Evolutionary conservation across 192 early-diverging fungal species (phyloP).

Genomic region (Rhizophlyctis rosea): DNA sequence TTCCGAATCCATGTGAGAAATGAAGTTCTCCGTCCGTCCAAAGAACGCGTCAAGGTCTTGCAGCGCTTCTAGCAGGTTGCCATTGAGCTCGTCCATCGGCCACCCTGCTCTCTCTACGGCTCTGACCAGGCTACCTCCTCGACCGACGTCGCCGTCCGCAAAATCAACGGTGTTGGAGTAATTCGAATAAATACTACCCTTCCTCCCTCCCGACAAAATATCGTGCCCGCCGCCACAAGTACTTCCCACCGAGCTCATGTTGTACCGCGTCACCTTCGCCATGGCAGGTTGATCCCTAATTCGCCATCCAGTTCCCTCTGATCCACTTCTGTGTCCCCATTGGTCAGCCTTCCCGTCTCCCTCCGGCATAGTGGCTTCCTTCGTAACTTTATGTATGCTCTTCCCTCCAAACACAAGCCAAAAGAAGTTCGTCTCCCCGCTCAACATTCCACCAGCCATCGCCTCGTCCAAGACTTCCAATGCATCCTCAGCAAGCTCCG

Average conservation of each 20-base stretch:
- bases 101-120: no score
- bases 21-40: slow-evolving; percentile 21
- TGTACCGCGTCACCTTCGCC: slow-evolving; percentile 36
- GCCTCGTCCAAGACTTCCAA: slow-evolving; percentile 70
- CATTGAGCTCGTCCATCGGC: slow-evolving; percentile 13
- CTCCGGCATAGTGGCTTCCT: slow-evolving; percentile 24
- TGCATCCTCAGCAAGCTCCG: slow-evolving; percentile 62
- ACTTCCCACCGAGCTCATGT: slow-evolving; percentile 34
- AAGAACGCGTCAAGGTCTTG: slow-evolving; percentile 34
- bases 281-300: slow-evolving; percentile 17
- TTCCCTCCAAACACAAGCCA: slow-evolving; percentile 30
- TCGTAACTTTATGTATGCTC: slow-evolving; percentile 41
- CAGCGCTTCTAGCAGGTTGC: slow-evolving; percentile 21
- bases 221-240: slow-evolving; percentile 33
- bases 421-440: slow-evolving; percentile 31
- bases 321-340: neutral
- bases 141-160: neutral
- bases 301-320: slow-evolving; percentile 33
- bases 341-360: slow-evolving; percentile 4
- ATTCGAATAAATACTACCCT: no score
- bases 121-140: neutral
- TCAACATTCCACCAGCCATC: slow-evolving; percentile 19
- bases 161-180: slow-evolving; percentile 2
- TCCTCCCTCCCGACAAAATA: no score
- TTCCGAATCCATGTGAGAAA: no score